Evolutionary conservation across 495 filamentous ascomycete genomes (phyloP).

Genomic region (Cryomyces minteri): DNA sequence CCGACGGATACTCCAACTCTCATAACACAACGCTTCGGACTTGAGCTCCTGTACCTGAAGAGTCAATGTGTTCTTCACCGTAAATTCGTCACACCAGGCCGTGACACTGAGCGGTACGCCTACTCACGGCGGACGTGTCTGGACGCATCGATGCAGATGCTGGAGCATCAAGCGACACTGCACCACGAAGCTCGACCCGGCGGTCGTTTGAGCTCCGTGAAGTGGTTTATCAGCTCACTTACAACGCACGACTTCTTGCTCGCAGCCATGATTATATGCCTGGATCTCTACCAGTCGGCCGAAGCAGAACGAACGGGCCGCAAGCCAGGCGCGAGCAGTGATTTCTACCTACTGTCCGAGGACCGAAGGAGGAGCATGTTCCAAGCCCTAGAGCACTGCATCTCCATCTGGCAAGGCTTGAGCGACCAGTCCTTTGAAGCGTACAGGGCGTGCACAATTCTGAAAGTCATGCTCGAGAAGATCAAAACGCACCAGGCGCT

Average conservation of each 20-base stretch:
- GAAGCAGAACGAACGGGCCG: slow-evolving; percentile 17
- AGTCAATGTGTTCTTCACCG: slow-evolving; percentile 68
- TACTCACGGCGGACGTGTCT: slow-evolving; percentile 71
- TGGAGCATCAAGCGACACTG: slow-evolving; percentile 59
- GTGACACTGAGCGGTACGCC: slow-evolving; percentile 53
- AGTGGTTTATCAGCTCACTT: slow-evolving; percentile 60
- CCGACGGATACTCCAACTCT: slow-evolving; percentile 55
- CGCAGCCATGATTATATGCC: slow-evolving; percentile 72
- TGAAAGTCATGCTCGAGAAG: slow-evolving; percentile 65
- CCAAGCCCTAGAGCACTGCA: slow-evolving; percentile 45
- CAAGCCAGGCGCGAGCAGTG: slow-evolving; percentile 24
- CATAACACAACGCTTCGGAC: slow-evolving; percentile 63
- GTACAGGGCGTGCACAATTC: slow-evolving; percentile 59
- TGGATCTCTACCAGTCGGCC: slow-evolving; percentile 46
- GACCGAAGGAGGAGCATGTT: slow-evolving; percentile 65
- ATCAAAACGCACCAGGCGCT: slow-evolving; percentile 29
- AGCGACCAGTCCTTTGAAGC: slow-evolving; percentile 70
- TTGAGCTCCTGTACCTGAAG: slow-evolving; percentile 73
- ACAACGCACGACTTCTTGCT: slow-evolving; percentile 71
- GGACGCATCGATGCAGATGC: slow-evolving; percentile 55
- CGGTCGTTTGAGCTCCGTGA: slow-evolving; percentile 50
- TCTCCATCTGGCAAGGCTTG: slow-evolving; percentile 59
- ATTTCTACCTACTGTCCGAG: slow-evolving; percentile 46
- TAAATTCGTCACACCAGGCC: slow-evolving; percentile 54
- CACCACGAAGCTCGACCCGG: slow-evolving; percentile 55